A percentile compares a stretch with the other conserved stretches of the same genome.
phyloP scores from a whole-genome alignment of 257 asterid species.

The Paraleonurus japonicus region DNA sequence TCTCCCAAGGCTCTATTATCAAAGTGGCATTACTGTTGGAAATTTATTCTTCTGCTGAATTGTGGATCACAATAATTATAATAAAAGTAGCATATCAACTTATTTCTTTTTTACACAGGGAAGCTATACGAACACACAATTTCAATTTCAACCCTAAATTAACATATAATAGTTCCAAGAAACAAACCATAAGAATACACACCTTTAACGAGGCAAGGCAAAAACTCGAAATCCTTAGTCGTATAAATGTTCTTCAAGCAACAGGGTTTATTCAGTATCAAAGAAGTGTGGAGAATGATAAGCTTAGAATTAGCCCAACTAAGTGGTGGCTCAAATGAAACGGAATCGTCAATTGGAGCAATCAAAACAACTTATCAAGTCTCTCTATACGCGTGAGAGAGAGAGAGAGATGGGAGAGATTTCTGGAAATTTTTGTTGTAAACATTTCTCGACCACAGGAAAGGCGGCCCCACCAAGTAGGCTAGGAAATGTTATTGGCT shows the following conservation, averaged over 20 bases:
- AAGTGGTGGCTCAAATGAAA: no score
- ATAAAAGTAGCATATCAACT: neutral
- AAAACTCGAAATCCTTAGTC: constrained; percentile 5
- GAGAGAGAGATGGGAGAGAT: no score
- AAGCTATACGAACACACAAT: neutral
- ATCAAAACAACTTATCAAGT: no score
- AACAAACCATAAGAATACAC: neutral
- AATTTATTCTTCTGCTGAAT: neutral
- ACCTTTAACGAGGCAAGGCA: neutral
- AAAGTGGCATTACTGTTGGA: neutral
- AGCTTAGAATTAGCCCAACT: no score
- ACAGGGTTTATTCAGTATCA: no score
- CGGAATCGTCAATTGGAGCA: no score
- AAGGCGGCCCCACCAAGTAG: neutral
- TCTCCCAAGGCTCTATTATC: neutral
- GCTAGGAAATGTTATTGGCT: no score
- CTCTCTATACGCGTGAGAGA: no score
- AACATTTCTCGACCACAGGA: neutral
- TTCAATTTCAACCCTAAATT: constrained; percentile 16
- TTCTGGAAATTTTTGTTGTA: no score
- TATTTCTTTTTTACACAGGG: neutral
- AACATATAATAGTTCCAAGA: neutral
- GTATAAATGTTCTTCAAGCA: neutral
- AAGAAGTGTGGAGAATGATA: neutral
- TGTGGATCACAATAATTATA: neutral